Base-by-base conservation (phyloP, 331 rosid species). In the Acacia pycnantha region DNA sequence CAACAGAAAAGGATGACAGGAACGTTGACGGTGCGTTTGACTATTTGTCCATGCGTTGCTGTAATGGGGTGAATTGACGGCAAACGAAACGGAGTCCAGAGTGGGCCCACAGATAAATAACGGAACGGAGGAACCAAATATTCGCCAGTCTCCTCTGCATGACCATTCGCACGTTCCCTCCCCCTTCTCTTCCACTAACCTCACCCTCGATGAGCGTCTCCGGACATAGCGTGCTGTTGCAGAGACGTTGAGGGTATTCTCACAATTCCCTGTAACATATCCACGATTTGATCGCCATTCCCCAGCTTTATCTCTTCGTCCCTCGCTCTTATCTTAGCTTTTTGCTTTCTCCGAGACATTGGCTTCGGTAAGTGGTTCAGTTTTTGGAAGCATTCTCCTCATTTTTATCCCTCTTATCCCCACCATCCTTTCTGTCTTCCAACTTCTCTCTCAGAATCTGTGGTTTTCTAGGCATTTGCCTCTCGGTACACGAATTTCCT, bases 341-440 rank as follows among this genome's bases (percentile, higher is more conserved):
- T 76, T 92, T 82, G 82, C 69, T 69, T 86, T 83, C 72, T 84
- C 79, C 88, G 78, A 87, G 87, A 75, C 87, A 84, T 70, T 80
- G 87, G 82, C 85, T 79, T 85, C 54, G 85, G 62, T 82, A 79
- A 75, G 87, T 85, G 88, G 80, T 87, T 64, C 29, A 62, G 66
- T 71, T 40, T 64, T 74, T 21, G 18, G 61, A 64, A 80, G 67
- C 84, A 84, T 76, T 80, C 82, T 56, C 67, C 24, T 6, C 40
- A 65, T 73, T 68, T 40, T 48, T 73, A 76, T 16, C 26, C 61
- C 73, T 37, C 67, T 65, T 46, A 61, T 76, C 69, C 72, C 51
- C 79, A 77, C 74, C 21, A 67, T 79, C 29, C 73, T 61, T 64
- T 6, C 54, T 29, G 29, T 44, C 85, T 40, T 61, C 71, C 64